Conservation (phyloP, 306 rosid species). For the Pueraria montana region DNA sequence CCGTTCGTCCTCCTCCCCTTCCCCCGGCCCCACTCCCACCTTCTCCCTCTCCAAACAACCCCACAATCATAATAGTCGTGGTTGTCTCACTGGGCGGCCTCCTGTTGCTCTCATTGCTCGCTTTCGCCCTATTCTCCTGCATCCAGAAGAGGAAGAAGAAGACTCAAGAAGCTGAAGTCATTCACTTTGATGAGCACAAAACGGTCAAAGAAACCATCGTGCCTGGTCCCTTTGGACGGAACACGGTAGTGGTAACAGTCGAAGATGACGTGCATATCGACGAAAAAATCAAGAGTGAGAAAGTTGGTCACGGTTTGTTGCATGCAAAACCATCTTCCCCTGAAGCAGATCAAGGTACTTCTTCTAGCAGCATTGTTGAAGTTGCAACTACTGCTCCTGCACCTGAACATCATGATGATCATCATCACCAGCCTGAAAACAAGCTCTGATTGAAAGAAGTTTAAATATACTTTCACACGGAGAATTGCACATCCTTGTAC, state of each 20-base stretch:
- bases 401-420: slow-evolving; percentile 38
- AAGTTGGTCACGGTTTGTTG: slow-evolving; percentile 51
- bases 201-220: too few species aligned
- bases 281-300: slow-evolving; percentile 54
- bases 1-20: too few species aligned
- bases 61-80: too few species aligned
- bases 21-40: too few species aligned
- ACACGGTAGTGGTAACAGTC: slow-evolving; percentile 55
- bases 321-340: slow-evolving; percentile 51
- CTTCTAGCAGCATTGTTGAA: slow-evolving; percentile 41
- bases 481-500: slow-evolving; percentile 28
- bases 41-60: too few species aligned
- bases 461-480: neutral
- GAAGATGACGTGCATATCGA: slow-evolving; percentile 80
- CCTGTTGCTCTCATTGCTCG: too few species aligned
- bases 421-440: slow-evolving; percentile 50
- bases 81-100: too few species aligned
- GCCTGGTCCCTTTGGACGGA: slow-evolving; percentile 70
- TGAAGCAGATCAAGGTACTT: slow-evolving; percentile 27
- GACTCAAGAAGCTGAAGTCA: too few species aligned
- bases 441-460: slow-evolving; percentile 45
- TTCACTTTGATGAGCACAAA: too few species aligned
- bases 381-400: slow-evolving; percentile 44
- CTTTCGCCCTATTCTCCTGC: too few species aligned
- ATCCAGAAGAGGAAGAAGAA: too few species aligned